phyloP scores from a whole-genome alignment of 139 green algal genomes.

The Pedinophyceae sp. region DNA sequence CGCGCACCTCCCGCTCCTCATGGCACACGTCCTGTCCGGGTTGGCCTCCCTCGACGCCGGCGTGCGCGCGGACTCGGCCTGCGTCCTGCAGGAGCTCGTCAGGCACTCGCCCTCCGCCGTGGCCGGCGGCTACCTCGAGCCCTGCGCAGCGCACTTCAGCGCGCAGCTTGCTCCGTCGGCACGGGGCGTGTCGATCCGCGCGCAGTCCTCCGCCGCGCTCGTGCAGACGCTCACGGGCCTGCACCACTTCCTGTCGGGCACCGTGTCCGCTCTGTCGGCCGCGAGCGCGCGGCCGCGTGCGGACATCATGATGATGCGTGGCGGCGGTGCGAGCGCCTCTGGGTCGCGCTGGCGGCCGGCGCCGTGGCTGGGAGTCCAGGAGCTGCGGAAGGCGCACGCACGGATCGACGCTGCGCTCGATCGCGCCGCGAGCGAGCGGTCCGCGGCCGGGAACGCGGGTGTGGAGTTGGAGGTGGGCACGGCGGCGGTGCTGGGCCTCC shows the following conservation, averaged over 20 bases:
- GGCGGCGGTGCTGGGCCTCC: too few relatives aligned
- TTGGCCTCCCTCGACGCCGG: neutral
- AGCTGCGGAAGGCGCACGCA: too few relatives aligned
- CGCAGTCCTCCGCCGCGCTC: slow-evolving; percentile 32
- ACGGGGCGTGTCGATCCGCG: slow-evolving; percentile 29
- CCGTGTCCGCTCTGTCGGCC: neutral
- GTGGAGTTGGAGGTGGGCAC: too few relatives aligned
- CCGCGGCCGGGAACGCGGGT: too few relatives aligned
- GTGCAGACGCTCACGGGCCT: slow-evolving; percentile 12
- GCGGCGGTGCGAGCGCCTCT: too few relatives aligned
- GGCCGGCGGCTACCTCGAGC: slow-evolving; percentile 13
- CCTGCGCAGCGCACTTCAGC: slow-evolving; percentile 37
- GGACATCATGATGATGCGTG: too few relatives aligned
- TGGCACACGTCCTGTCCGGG: slow-evolving; percentile 41
- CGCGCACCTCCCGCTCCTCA: slow-evolving; percentile 59
- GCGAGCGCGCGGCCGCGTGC: too few relatives aligned
- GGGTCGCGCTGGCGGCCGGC: too few relatives aligned
- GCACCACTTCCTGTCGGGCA: neutral
- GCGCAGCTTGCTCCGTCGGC: slow-evolving; percentile 30
- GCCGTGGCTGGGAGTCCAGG: too few relatives aligned
- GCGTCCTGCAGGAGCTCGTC: slow-evolving; percentile 45
- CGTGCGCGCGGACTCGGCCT: slow-evolving; percentile 23
- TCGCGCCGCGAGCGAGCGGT: too few relatives aligned
- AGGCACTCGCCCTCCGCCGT: neutral
- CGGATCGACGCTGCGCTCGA: too few relatives aligned